phyloP scores from a whole-genome alignment of 176 grass and related monocot genomes.

The Ensete glaucum region DNA sequence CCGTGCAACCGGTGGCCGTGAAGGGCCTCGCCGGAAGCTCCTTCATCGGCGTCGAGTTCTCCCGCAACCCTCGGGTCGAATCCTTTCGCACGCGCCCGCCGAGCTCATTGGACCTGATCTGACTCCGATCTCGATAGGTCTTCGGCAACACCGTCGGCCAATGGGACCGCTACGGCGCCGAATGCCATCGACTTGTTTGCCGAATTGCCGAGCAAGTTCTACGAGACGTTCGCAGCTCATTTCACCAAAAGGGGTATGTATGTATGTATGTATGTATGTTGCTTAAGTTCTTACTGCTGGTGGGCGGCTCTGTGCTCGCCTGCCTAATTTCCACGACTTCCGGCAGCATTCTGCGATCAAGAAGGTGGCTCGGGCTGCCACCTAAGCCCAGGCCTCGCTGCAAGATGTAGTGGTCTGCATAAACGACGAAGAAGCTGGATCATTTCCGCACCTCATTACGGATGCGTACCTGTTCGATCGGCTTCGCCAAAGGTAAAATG shows the following conservation, averaged over 20 bases:
- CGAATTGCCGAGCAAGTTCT: conserved; percentile 93
- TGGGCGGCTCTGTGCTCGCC: conserved; percentile 49
- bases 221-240: conserved; percentile 69
- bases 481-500: neutral
- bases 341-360: conserved; percentile 72
- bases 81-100: no score
- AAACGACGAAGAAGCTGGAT: neutral
- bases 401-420: conserved; percentile 44
- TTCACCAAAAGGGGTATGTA: conserved; percentile 72
- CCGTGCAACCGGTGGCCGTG: conserved; percentile 53
- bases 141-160: conserved; percentile 74
- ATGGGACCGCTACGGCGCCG: conserved; percentile 68
- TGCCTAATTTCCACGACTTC: conserved; percentile 58
- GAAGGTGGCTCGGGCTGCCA: conserved; percentile 77
- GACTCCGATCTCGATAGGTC: conserved; percentile 75
- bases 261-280: conserved; percentile 38
- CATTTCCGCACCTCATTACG: conserved; percentile 21
- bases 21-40: conserved; percentile 67
- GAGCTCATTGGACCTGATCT: no score
- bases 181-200: neutral
- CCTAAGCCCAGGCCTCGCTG: conserved; percentile 42
- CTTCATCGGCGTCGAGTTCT: conserved; percentile 52
- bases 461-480: conserved; percentile 20
- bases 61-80: conserved; percentile 21
- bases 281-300: conserved; percentile 76